These are phyloP conservation scores for Polychaeton citri DNA, from an alignment of 2,329 filamentous ascomycete species.

Conservation along the genomic window DNA sequence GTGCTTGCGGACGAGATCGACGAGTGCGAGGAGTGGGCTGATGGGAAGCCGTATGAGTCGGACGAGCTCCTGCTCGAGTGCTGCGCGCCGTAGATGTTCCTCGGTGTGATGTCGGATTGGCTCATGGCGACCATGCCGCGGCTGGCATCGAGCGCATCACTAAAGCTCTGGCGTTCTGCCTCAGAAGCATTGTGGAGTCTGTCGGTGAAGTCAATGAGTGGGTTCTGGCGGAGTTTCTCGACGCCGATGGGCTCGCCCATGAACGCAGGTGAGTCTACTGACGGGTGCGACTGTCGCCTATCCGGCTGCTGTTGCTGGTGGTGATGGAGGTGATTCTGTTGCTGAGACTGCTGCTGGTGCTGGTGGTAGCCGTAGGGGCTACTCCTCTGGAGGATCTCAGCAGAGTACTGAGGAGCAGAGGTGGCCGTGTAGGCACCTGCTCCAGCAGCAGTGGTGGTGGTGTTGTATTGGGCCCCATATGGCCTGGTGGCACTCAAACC, in stretches of 20 bases:
- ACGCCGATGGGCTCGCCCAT: slow-evolving; percentile 30
- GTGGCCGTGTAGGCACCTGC: slow-evolving; percentile 50
- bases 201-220: slow-evolving; percentile 49
- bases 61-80: slow-evolving; percentile 54
- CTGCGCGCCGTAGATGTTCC: slow-evolving; percentile 65
- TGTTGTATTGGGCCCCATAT: slow-evolving; percentile 56
- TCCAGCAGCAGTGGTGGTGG: slow-evolving; percentile 36
- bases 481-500: slow-evolving; percentile 56
- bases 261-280: slow-evolving; percentile 44
- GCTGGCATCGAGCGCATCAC: slow-evolving; percentile 82
- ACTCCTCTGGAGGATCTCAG: slow-evolving; percentile 50
- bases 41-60: slow-evolving; percentile 85
- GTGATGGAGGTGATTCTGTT: not conserved
- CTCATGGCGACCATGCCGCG: slow-evolving; percentile 92
- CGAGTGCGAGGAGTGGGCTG: slow-evolving; percentile 70
- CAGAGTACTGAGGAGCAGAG: slow-evolving; percentile 57
- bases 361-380: slow-evolving; percentile 37
- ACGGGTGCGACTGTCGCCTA: slow-evolving; percentile 75
- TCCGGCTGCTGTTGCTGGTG: slow-evolving; percentile 30
- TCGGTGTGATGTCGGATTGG: slow-evolving; percentile 67
- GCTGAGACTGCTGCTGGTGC: not conserved
- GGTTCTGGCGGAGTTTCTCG: slow-evolving; percentile 41
- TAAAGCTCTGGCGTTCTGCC: slow-evolving; percentile 57
- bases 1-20: slow-evolving; percentile 76
- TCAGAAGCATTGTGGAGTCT: slow-evolving; percentile 43